phyloP scores from a whole-genome alignment of 148 eudicot species.

The Cornus suecica region DNA sequence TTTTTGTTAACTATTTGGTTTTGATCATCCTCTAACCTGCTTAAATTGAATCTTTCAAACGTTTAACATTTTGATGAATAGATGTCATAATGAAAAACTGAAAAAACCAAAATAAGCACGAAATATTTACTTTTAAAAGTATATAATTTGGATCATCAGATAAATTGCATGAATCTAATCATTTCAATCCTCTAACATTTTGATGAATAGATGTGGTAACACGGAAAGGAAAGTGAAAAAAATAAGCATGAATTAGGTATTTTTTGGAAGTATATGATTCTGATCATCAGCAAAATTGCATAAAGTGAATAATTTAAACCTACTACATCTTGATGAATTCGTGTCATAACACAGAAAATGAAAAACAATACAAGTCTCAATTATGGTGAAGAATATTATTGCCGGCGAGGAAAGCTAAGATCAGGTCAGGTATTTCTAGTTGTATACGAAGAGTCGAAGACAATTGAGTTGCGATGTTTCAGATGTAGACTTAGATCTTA shows the following conservation, averaged over 20 bases:
- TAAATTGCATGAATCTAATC: neutral
- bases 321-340: neutral
- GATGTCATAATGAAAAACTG: too few species aligned
- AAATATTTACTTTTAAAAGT: too few species aligned
- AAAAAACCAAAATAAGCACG: too few species aligned
- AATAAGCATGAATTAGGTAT: neutral
- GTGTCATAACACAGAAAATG: neutral
- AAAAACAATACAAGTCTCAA: too few species aligned
- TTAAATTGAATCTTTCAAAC: too few species aligned
- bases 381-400: neutral
- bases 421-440: slow-evolving; percentile 2
- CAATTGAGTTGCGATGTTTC: neutral
- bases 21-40: too few species aligned
- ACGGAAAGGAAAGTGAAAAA: neutral
- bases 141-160: neutral
- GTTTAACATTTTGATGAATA: too few species aligned
- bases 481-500: too few species aligned
- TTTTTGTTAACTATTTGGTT: too few species aligned
- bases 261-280: too few species aligned
- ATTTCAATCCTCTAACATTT: neutral
- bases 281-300: neutral
- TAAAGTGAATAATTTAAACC: neutral
- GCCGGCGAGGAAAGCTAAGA: neutral
- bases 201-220: neutral
- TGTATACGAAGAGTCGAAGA: neutral